phyloP scores from a whole-genome alignment of 371 early-diverging fungal species.

The Apophysomyces sp. region DNA sequence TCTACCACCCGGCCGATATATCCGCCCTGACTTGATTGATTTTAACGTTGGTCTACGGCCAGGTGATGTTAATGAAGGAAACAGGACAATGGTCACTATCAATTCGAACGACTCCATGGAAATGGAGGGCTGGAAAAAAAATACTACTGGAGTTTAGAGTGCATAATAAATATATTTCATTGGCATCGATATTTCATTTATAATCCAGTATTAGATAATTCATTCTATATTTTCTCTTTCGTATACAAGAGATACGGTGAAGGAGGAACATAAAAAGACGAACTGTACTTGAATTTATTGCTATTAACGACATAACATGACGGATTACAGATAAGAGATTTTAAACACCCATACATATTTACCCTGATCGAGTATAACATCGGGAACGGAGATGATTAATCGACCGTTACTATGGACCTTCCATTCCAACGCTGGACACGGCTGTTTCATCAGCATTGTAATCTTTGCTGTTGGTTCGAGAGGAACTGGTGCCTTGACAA shows the following conservation, averaged over 20 bases:
- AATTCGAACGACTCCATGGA: not conserved
- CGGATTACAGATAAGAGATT: not conserved
- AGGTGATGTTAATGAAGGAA: not conserved
- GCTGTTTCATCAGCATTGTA: not conserved
- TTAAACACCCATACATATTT: constrained; percentile 18
- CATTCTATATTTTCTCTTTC: no score
- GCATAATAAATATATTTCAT: no score
- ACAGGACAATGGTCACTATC: not conserved
- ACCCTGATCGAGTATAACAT: not conserved
- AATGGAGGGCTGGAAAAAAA: not conserved
- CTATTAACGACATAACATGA: no score
- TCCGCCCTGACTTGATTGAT: not conserved
- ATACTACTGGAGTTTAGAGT: not conserved
- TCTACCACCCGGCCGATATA: not conserved
- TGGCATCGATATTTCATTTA: no score
- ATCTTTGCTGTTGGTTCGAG: constrained; percentile 1
- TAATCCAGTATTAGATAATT: no score
- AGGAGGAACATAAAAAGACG: no score
- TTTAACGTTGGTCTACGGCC: not conserved
- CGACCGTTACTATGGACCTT: constrained; percentile 4
- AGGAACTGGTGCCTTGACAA: constrained; percentile 13
- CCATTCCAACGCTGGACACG: not conserved
- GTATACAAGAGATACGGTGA: no score
- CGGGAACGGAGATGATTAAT: constrained; percentile 7
- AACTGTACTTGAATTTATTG: no score